Conservation (phyloP, 768 basidiomycete species). For the Kwoniella mangroviensis region DNA sequence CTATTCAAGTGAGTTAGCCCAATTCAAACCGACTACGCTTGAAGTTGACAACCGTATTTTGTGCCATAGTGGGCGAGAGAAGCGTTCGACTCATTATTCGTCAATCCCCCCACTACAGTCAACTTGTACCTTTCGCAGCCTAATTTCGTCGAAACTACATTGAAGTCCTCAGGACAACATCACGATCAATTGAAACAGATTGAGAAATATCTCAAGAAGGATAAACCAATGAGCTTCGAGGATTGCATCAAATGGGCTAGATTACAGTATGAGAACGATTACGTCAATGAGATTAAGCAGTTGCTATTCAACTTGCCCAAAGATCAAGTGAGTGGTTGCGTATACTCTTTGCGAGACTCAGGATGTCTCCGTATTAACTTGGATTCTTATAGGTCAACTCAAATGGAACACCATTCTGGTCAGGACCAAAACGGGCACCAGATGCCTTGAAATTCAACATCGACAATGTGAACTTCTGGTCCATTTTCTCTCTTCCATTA, state of each 20-base stretch:
- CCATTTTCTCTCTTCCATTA: too few relatives aligned
- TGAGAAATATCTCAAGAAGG: slow-evolving; percentile 81
- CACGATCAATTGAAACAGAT: slow-evolving; percentile 88
- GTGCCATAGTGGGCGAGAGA: slow-evolving; percentile 80
- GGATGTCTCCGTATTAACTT: too few relatives aligned
- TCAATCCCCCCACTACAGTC: slow-evolving; percentile 89
- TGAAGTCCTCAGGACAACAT: slow-evolving; percentile 90
- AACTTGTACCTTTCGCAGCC: slow-evolving; percentile 97
- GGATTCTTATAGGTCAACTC: slow-evolving; percentile 67
- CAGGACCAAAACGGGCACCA: slow-evolving; percentile 95
- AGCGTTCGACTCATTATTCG: slow-evolving; percentile 89
- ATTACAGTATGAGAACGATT: slow-evolving; percentile 90
- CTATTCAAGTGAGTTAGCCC: slow-evolving; percentile 78
- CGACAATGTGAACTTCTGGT: slow-evolving; percentile 74
- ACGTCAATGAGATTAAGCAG: slow-evolving; percentile 90
- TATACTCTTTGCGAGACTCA: too few relatives aligned
- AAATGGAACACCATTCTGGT: slow-evolving; percentile 97
- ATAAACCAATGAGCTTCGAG: slow-evolving; percentile 93
- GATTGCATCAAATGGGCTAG: slow-evolving; percentile 98
- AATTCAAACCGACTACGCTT: not conserved
- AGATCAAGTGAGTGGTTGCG: slow-evolving; percentile 67
- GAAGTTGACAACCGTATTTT: not conserved
- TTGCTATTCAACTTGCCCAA: slow-evolving; percentile 91
- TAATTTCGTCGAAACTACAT: slow-evolving; percentile 85
- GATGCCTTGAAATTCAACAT: slow-evolving; percentile 85